These are phyloP conservation scores for Cryoendolithus antarcticus DNA, from an alignment of 2,329 filamentous ascomycete genomes.

Conservation along the genomic window DNA sequence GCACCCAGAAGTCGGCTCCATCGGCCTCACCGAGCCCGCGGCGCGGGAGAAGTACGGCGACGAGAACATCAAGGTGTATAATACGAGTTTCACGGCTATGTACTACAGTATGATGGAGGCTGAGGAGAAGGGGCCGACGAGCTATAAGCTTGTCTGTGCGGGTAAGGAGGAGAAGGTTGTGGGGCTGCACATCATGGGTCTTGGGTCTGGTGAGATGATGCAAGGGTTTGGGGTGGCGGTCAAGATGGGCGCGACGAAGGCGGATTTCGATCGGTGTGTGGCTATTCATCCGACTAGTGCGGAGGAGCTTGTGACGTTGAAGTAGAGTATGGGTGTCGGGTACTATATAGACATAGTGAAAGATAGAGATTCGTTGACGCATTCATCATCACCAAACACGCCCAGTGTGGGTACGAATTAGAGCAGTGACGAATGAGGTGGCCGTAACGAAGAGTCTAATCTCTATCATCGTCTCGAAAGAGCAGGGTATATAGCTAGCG, in stretches of 20 bases:
- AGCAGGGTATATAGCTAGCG: too few species aligned
- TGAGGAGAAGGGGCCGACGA: conserved; percentile 65
- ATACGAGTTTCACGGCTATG: conserved; percentile 69
- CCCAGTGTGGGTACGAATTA: too few species aligned
- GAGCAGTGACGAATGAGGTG: too few species aligned
- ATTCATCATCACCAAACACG: too few species aligned
- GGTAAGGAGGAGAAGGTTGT: conserved; percentile 75
- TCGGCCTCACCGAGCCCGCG: conserved; percentile 70
- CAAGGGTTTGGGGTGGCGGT: conserved; percentile 54
- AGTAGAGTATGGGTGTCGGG: too few species aligned
- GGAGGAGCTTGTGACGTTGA: conserved; percentile 42
- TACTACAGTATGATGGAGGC: conserved; percentile 83
- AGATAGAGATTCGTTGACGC: too few species aligned
- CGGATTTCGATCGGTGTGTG: conserved; percentile 45
- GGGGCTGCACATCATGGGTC: conserved; percentile 70
- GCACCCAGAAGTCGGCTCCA: conserved; percentile 70
- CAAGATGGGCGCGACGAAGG: conserved; percentile 53
- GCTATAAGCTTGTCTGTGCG: conserved; percentile 66
- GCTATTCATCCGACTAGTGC: conserved; percentile 46
- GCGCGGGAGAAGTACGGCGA: conserved; percentile 61
- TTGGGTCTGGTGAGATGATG: conserved; percentile 56
- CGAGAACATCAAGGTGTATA: conserved; percentile 68
- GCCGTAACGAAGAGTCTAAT: too few species aligned
- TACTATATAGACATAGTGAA: too few species aligned
- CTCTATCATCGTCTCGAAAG: too few species aligned